phyloP scores from a whole-genome alignment of 108 stramenopile species.

The Asterionellopsis glacialis region DNA sequence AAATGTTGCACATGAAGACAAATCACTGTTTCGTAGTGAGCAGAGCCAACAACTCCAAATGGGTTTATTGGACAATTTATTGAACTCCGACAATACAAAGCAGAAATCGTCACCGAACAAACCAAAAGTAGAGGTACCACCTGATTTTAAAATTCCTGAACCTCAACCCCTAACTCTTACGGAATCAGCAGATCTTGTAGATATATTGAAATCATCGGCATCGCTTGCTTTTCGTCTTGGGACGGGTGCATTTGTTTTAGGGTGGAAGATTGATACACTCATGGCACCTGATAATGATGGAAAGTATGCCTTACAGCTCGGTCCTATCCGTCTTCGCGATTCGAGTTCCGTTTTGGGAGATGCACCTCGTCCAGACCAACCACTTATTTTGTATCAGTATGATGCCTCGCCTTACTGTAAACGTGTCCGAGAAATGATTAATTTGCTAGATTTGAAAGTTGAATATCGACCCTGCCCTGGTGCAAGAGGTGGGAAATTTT shows the following conservation, averaged over 20 bases:
- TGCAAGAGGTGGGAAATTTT: constrained; percentile 34
- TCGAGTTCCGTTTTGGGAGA: constrained; percentile 50
- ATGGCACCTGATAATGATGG: constrained; percentile 22
- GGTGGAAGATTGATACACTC: constrained; percentile 61
- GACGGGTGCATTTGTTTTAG: constrained; percentile 64
- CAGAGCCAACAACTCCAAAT: not conserved
- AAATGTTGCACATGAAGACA: too few relatives aligned
- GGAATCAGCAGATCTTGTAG: constrained; percentile 30
- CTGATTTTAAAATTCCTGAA: constrained; percentile 49
- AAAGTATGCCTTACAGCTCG: constrained; percentile 51
- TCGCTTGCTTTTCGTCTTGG: constrained; percentile 56
- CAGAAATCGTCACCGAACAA: not conserved
- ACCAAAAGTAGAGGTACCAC: constrained; percentile 47
- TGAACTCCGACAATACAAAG: constrained; percentile 5
- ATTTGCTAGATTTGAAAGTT: constrained; percentile 77
- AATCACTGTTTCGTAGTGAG: not conserved
- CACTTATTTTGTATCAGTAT: constrained; percentile 85
- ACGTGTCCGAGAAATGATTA: constrained; percentile 82
- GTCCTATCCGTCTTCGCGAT: constrained; percentile 61
- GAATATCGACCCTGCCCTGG: constrained; percentile 75
- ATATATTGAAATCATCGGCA: constrained; percentile 27
- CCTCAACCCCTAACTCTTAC: constrained; percentile 54
- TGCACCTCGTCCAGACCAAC: constrained; percentile 42
- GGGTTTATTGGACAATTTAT: constrained; percentile 26
- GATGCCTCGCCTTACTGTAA: constrained; percentile 84